phyloP scores from a whole-genome alignment of 1,284 basidiomycete species.

The Boletus nobilissimus region DNA sequence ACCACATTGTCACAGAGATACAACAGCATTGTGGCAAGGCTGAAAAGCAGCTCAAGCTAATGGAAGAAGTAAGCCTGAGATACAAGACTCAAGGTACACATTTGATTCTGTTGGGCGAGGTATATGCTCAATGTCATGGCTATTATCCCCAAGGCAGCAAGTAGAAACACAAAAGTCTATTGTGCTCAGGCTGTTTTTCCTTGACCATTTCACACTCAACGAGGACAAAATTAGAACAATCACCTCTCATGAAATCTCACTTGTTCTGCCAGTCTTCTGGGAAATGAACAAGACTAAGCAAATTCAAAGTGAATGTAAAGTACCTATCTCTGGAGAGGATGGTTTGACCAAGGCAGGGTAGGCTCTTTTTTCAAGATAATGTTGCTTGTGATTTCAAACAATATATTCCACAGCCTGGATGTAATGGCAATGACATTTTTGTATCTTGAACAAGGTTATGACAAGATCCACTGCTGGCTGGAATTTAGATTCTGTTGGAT shows the following conservation, averaged over 20 bases:
- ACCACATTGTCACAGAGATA: slow-evolving; percentile 37
- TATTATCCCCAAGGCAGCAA: slow-evolving; percentile 60
- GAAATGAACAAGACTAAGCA: slow-evolving; percentile 88
- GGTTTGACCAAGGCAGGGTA: slow-evolving; percentile 85
- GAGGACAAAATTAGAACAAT: slow-evolving; percentile 79
- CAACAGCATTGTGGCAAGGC: slow-evolving; percentile 48
- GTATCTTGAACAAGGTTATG: slow-evolving; percentile 89
- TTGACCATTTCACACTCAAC: slow-evolving; percentile 85
- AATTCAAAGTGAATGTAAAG: slow-evolving; percentile 86
- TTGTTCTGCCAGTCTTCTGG: slow-evolving; percentile 79
- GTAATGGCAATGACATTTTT: slow-evolving; percentile 87
- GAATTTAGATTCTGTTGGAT: slow-evolving; percentile 88
- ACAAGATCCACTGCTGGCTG: slow-evolving; percentile 89
- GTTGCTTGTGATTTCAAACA: slow-evolving; percentile 6
- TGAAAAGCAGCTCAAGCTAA: slow-evolving; percentile 78
- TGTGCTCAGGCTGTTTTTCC: slow-evolving; percentile 81
- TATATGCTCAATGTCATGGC: no score
- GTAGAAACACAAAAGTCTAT: slow-evolving; percentile 78
- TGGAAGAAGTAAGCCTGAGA: slow-evolving; percentile 84
- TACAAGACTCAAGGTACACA: slow-evolving; percentile 81
- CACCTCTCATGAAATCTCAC: slow-evolving; percentile 79
- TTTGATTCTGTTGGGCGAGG: background rate
- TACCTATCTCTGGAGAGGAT: slow-evolving; percentile 87
- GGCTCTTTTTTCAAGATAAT: slow-evolving; percentile 35
- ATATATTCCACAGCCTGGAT: slow-evolving; percentile 68